phyloP scores from a whole-genome alignment of 106 monocot species.

The Agapanthus africanus region DNA sequence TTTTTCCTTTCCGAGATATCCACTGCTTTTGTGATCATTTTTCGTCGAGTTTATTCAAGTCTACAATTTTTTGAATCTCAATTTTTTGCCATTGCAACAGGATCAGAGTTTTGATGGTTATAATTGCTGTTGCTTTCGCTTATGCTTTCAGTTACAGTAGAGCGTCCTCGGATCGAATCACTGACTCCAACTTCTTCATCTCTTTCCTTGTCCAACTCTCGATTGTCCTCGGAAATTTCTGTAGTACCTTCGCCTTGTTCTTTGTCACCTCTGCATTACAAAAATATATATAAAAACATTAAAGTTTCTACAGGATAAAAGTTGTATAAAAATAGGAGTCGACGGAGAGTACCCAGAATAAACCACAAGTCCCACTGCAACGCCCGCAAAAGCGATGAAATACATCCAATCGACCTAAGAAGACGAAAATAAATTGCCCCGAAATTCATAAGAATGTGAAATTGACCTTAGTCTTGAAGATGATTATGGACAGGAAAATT shows the following conservation, averaged over 20 bases:
- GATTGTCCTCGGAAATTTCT: conserved; percentile 14
- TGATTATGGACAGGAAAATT: background rate
- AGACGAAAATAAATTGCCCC: background rate
- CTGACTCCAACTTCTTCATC: conserved; percentile 38
- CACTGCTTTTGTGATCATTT: background rate
- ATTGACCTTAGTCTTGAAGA: background rate
- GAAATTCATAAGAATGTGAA: background rate
- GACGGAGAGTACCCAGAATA: conserved; percentile 53
- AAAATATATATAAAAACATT: background rate
- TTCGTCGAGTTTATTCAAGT: background rate
- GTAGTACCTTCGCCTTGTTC: conserved; percentile 16
- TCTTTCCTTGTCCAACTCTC: conserved; percentile 17
- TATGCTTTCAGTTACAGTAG: background rate
- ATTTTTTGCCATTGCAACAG: background rate
- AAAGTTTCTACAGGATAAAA: background rate
- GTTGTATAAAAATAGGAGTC: background rate
- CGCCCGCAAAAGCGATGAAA: conserved; percentile 72
- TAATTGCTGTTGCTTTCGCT: background rate
- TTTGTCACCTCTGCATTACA: conserved; percentile 31
- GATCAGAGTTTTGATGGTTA: background rate
- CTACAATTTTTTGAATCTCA: background rate
- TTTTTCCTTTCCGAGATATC: background rate
- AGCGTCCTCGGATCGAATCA: background rate
- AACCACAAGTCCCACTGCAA: conserved; percentile 52
- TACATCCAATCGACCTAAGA: conserved; percentile 94